Percentiles rank a stretch among this genome's conserved stretches.
These are phyloP conservation scores for Sherardia arvensis DNA, from an alignment of 257 asterid species.

Conservation along the genomic window DNA sequence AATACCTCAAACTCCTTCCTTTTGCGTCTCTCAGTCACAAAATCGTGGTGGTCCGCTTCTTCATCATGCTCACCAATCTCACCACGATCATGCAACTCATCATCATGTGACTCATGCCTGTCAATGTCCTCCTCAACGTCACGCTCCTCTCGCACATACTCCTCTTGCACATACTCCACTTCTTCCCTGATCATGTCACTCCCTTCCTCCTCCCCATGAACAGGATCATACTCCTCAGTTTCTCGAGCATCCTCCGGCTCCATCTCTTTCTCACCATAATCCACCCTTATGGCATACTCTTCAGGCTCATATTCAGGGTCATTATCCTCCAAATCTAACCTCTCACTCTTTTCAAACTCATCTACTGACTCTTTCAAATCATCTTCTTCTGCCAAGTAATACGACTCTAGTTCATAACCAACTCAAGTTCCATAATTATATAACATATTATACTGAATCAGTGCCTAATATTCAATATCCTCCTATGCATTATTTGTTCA, in stretches of 20 bases:
- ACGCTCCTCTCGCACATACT: conserved; percentile 51
- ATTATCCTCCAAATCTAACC: conserved; percentile 90
- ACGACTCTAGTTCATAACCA: conserved; percentile 8
- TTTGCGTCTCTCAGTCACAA: conserved; percentile 81
- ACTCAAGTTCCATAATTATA: neutral
- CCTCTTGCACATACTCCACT: conserved; percentile 45
- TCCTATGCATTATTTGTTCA: neutral
- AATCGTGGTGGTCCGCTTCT: conserved; percentile 80
- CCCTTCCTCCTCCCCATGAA: conserved; percentile 54
- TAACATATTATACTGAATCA: neutral
- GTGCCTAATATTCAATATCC: neutral
- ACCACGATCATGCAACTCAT: conserved; percentile 44
- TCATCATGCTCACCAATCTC: conserved; percentile 66
- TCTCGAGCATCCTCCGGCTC: conserved; percentile 59
- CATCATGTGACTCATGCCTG: conserved; percentile 23
- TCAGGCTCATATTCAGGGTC: conserved; percentile 95
- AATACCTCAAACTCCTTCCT: conserved; percentile 92
- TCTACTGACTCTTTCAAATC: conserved; percentile 56
- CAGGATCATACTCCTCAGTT: conserved; percentile 47
- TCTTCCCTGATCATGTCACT: conserved; percentile 59
- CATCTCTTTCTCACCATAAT: conserved; percentile 82
- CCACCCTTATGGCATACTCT: conserved; percentile 57
- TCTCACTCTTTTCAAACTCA: conserved; percentile 77
- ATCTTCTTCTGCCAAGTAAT: conserved; percentile 47
- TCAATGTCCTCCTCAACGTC: conserved; percentile 75